Evolutionary conservation across 2,329 filamentous ascomycete genomes (phyloP).

Genomic region (Elsinoe fawcettii): DNA sequence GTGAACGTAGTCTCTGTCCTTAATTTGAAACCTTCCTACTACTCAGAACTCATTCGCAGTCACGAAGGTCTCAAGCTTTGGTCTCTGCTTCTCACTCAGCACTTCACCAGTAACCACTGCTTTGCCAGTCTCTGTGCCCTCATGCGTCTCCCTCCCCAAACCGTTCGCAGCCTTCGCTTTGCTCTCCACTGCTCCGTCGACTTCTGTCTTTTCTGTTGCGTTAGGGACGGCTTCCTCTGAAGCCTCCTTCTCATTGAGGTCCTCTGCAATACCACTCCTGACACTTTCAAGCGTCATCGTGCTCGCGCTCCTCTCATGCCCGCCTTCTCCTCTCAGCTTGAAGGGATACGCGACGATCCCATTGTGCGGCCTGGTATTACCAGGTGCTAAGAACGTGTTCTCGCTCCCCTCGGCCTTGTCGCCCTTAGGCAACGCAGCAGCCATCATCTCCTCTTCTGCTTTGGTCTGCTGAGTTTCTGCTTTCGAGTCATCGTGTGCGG

Average conservation of each 20-base stretch:
- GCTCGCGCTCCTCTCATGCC: slow-evolving; percentile 52
- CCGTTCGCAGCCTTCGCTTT: not conserved
- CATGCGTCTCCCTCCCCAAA: slow-evolving; percentile 13
- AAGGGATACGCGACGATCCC: slow-evolving; percentile 68
- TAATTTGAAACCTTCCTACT: too few species aligned
- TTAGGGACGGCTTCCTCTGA: slow-evolving; percentile 15
- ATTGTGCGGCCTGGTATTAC: slow-evolving; percentile 57
- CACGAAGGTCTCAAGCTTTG: slow-evolving; percentile 47
- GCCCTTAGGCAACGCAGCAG: slow-evolving; percentile 17
- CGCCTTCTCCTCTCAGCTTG: slow-evolving; percentile 50
- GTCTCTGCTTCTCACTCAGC: slow-evolving; percentile 27
- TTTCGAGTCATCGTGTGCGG: not conserved
- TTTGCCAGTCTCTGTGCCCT: slow-evolving; percentile 19
- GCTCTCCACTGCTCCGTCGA: not conserved
- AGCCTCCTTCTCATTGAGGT: slow-evolving; percentile 18
- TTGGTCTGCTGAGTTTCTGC: not conserved
- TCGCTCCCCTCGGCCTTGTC: slow-evolving; percentile 29
- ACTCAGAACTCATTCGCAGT: slow-evolving; percentile 40
- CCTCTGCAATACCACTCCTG: slow-evolving; percentile 21
- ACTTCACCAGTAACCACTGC: slow-evolving; percentile 1
- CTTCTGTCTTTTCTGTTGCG: too few species aligned
- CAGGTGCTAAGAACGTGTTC: slow-evolving; percentile 41
- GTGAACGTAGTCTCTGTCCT: too few species aligned
- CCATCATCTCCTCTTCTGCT: slow-evolving; percentile 26
- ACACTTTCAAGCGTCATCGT: slow-evolving; percentile 55